A percentile compares a stretch with the other conserved stretches of the same genome.
Evolutionary conservation across 139 green algal genomes (phyloP).

Genomic region (Edaphochlamys debaryana): DNA sequence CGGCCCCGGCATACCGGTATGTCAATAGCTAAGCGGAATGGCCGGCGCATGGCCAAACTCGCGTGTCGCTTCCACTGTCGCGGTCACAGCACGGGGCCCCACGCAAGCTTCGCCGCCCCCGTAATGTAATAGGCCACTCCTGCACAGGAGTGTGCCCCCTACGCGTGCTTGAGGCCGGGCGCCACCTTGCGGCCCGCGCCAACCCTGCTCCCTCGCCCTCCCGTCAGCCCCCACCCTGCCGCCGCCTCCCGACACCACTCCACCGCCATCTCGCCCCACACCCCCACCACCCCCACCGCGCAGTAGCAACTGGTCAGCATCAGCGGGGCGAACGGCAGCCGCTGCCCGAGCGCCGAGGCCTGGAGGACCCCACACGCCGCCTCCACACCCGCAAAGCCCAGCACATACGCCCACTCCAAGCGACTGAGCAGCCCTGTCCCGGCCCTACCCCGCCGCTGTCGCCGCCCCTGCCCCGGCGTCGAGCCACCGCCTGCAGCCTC

Average conservation of each 20-base stretch:
- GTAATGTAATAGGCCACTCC: too few species aligned
- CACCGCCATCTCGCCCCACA: slow-evolving; percentile 58
- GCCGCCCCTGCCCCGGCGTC: not conserved
- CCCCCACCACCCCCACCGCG: slow-evolving; percentile 61
- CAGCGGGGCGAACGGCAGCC: slow-evolving; percentile 89
- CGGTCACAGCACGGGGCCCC: too few species aligned
- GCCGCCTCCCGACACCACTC: not conserved
- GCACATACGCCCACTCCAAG: slow-evolving; percentile 54
- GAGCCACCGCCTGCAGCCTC: not conserved
- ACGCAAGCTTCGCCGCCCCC: too few species aligned
- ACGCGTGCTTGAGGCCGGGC: too few species aligned
- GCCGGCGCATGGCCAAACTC: too few species aligned
- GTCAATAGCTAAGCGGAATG: too few species aligned
- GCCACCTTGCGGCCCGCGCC: too few species aligned
- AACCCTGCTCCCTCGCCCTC: too few species aligned
- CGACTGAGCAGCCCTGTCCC: not conserved
- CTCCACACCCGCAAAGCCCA: slow-evolving; percentile 78
- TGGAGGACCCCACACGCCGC: slow-evolving; percentile 68
- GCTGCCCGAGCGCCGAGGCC: slow-evolving; percentile 45
- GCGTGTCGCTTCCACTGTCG: too few species aligned
- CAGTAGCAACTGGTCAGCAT: slow-evolving; percentile 86
- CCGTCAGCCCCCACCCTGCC: too few species aligned
- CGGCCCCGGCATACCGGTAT: too few species aligned
- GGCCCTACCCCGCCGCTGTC: not conserved
- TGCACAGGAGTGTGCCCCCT: too few species aligned